Base-by-base conservation (phyloP, 352 stramenopile species). In the Globisporangium canariense region DNA sequence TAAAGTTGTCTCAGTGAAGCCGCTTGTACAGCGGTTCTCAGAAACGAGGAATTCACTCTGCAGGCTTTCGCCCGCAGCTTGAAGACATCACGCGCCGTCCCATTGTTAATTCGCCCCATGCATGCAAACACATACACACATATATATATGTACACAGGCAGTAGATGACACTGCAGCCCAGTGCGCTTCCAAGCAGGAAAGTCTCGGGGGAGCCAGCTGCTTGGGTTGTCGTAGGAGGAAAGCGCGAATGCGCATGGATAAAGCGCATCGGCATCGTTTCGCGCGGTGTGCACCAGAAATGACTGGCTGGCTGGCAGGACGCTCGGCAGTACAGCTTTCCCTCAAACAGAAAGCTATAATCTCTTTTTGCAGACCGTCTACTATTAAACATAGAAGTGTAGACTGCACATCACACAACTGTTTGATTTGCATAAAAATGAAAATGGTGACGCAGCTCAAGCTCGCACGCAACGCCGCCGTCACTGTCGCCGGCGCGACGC, bases 1-100 rank as follows among this genome's bases (percentile, higher is more conserved):
- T 86, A 77, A 60, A 76, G 89, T 93, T 75, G 85, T 91, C 85
- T 91, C 85, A 93, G 75, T 79, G 82, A 91, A 83, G 76, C 75
- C 82, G 74, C 84, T 93, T 93, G 73, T 85, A 69, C 85, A 93
- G 85, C 82, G 85, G 76, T 87, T 77, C 73, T 93, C 85, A 93
- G 85, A 91, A 93, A 91, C 85, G 85, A 93, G 85, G 85, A 93
- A 93, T 93, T 93, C 84, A 93, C 84, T 93, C 79, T 89, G 78
- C 57, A 60, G 49, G 47, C 57, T 65, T 55, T 66, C 43, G 65
- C 41, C 50, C 49, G 38, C 79, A 88, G 74, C 58, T 80, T 91
- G 82, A 93, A 90, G 73, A 90, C 82, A 93, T 93, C 84, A 93
- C 73, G 62, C 64, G 67, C 77, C 58, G 57, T 73, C 78, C 78